Percentiles rank a stretch among this genome's conserved stretches.
These are phyloP conservation scores for Colletotrichum sp. DNA, from an alignment of 2,329 filamentous ascomycete species.

Conservation along the genomic window DNA sequence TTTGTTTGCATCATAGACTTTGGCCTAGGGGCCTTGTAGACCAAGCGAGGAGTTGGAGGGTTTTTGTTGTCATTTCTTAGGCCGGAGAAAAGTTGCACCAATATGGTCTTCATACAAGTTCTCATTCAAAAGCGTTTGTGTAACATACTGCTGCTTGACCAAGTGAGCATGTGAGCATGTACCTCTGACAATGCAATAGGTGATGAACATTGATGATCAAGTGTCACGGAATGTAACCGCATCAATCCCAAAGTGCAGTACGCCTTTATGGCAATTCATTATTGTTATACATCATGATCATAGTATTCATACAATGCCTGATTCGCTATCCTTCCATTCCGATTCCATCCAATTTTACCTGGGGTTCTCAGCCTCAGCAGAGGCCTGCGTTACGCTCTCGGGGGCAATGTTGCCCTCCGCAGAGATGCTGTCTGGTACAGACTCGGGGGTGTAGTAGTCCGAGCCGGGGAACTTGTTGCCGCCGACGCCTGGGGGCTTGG, in stretches of 20 bases:
- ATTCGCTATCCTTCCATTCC: background rate
- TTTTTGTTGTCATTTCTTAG: background rate
- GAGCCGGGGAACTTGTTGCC: conserved; percentile 45
- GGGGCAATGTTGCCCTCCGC: conserved; percentile 44
- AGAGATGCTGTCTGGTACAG: conserved; percentile 40
- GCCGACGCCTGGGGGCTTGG: conserved; percentile 36
- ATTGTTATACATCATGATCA: conserved; percentile 8
- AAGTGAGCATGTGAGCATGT: background rate
- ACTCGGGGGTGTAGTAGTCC: conserved; percentile 45
- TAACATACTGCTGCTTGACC: background rate
- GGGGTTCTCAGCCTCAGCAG: conserved; percentile 30
- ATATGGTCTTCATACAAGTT: background rate
- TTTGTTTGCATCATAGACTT: background rate
- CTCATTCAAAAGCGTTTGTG: background rate
- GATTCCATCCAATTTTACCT: background rate
- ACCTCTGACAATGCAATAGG: background rate
- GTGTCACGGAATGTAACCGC: background rate
- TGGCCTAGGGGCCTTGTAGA: background rate
- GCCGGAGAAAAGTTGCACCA: background rate
- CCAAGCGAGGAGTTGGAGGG: background rate
- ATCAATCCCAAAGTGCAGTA: too few relatives aligned
- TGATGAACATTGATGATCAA: background rate
- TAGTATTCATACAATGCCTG: background rate
- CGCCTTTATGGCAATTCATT: background rate
- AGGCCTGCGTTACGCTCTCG: conserved; percentile 42